Evolutionary conservation across 2,329 filamentous ascomycete genomes (phyloP).

Genomic region (Chaetomium globosum): DNA sequence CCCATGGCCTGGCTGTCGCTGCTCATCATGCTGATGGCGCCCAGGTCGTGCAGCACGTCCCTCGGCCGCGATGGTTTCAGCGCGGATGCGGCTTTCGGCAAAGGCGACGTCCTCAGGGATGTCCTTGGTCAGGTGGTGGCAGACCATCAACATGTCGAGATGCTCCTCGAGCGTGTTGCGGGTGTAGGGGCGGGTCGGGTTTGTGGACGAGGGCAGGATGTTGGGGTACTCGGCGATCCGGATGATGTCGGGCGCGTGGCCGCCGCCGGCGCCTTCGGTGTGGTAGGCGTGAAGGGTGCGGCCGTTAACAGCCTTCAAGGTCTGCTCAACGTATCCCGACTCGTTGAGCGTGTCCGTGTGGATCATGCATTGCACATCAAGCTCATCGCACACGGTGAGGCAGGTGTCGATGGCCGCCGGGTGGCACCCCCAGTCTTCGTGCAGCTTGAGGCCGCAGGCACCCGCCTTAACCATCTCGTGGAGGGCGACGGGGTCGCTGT

Average conservation of each 20-base stretch:
- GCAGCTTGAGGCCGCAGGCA: conserved; percentile 86
- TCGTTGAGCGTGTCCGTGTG: conserved; percentile 97
- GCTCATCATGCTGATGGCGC: conserved; percentile 97
- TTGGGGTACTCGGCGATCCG: conserved; percentile 85
- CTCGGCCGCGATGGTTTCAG: conserved; percentile 94
- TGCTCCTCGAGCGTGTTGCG: conserved; percentile 93
- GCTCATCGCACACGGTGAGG: conserved; percentile 80
- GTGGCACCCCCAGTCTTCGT: conserved; percentile 94
- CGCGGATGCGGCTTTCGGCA: conserved; percentile 89
- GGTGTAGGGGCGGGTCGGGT: conserved; percentile 89
- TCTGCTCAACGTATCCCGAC: conserved; percentile 94
- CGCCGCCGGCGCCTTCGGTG: conserved; percentile 91
- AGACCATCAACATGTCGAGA: conserved; percentile 98
- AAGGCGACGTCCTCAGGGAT: conserved; percentile 96
- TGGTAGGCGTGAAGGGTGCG: conserved; percentile 96
- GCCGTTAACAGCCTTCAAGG: conserved; percentile 79
- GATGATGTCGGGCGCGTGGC: conserved; percentile 95
- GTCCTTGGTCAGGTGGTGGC: conserved; percentile 88
- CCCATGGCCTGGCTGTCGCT: conserved; percentile 97
- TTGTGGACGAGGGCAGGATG: conserved; percentile 87
- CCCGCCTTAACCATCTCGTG: conserved; percentile 81
- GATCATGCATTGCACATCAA: conserved; percentile 90
- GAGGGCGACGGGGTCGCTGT: conserved; percentile 69
- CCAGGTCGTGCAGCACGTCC: conserved; percentile 94
- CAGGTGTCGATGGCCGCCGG: conserved; percentile 90